A percentile compares a stretch with the other conserved stretches of the same genome.
Conservation (phyloP, 2,329 filamentous ascomycete species). For the Pestalotiopsis sp. region DNA sequence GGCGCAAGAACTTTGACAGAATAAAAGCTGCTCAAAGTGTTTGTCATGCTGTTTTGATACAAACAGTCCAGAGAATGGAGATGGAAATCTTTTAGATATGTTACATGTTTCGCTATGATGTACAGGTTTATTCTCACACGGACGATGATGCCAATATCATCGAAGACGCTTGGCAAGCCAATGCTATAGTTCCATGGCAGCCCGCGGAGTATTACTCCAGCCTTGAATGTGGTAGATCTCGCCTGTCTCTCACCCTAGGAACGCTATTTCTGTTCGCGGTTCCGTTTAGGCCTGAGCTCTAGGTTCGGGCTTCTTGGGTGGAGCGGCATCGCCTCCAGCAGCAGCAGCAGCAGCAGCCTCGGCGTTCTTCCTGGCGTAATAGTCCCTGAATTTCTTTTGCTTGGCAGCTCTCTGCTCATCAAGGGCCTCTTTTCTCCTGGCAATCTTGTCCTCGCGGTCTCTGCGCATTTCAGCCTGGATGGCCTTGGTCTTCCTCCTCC, state of each 20-base stretch:
- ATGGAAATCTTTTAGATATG: neutral
- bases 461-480: conserved; percentile 32
- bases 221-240: no score
- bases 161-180: neutral
- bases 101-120: conserved; percentile 8
- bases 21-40: no score
- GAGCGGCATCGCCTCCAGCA: neutral
- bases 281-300: conserved; percentile 17
- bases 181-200: neutral
- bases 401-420: conserved; percentile 26
- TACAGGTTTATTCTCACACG: conserved; percentile 3
- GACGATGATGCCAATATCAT: neutral
- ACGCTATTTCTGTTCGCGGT: neutral
- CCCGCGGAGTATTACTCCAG: no score
- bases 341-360: neutral
- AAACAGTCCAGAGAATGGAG: neutral
- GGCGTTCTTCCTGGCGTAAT: conserved; percentile 20
- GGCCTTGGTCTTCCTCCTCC: conserved; percentile 22
- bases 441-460: conserved; percentile 32
- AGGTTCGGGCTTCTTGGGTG: conserved; percentile 10
- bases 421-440: conserved; percentile 30
- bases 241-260: neutral
- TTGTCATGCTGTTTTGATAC: no score
- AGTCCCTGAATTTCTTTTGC: conserved; percentile 25
- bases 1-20: no score